A percentile compares a stretch with the other conserved stretches of the same genome.
phyloP scores from a whole-genome alignment of 2,329 filamentous ascomycete species.

The Aspergillus tubingensis region DNA sequence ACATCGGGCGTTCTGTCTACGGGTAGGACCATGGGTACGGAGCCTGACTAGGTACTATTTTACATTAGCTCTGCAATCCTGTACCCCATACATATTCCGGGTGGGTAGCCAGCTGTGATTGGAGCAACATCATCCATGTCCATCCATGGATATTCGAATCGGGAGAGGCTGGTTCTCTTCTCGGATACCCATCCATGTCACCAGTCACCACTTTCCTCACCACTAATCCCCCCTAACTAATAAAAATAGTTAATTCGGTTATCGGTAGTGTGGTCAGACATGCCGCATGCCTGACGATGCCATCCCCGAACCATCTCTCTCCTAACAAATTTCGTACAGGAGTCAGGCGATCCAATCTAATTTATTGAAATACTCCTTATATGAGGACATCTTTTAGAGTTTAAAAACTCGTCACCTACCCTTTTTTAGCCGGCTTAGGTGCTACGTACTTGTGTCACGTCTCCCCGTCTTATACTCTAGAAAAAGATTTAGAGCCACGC shows the following conservation, averaged over 20 bases:
- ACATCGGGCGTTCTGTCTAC: constrained; percentile 1
- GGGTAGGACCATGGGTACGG: constrained; percentile 2
- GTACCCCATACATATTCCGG: constrained; percentile 2
- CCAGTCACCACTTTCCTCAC: neutral
- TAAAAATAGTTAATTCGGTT: neutral
- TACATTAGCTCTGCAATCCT: constrained; percentile 4
- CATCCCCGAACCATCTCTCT: neutral
- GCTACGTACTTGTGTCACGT: no score
- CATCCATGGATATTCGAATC: neutral
- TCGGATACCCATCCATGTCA: neutral
- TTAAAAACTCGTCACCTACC: no score
- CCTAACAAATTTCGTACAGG: neutral
- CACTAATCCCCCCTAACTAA: neutral
- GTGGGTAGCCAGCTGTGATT: neutral
- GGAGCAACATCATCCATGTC: neutral
- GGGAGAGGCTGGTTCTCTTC: neutral
- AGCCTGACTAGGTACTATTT: constrained; percentile 2
- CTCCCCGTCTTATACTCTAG: no score
- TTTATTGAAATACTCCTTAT: no score
- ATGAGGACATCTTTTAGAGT: no score
- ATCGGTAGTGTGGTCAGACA: neutral
- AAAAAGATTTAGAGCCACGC: neutral
- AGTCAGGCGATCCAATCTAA: neutral
- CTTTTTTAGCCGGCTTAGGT: no score
- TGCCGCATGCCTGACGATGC: neutral